Evolutionary conservation across 1,139 yeast species (phyloP).

Genomic region (Hemisphaericaspora lyxosophila): DNA sequence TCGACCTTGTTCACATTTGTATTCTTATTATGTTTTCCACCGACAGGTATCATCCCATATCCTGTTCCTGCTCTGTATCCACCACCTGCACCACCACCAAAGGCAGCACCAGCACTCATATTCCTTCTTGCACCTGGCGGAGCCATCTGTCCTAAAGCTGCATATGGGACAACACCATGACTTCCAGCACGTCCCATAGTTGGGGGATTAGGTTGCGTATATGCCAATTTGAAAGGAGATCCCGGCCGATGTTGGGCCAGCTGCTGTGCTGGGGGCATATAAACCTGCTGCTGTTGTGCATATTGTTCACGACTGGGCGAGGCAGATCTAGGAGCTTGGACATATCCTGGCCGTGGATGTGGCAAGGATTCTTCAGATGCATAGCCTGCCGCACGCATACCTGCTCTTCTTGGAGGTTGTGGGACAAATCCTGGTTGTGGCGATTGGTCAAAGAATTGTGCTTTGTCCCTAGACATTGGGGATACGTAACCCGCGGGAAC

Average conservation of each 20-base stretch:
- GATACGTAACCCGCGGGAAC: neutral
- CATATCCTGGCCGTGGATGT: slow-evolving; percentile 17
- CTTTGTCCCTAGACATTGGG: slow-evolving; percentile 1
- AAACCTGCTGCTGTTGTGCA: neutral
- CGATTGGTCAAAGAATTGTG: neutral
- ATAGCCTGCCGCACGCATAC: slow-evolving; percentile 2
- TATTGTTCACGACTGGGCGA: slow-evolving; percentile 1
- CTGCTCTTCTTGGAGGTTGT: neutral
- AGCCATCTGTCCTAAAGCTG: too few species aligned
- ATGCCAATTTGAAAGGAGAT: neutral
- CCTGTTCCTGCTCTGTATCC: slow-evolving; percentile 2
- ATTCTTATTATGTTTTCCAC: slow-evolving; percentile 36
- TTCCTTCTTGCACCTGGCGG: neutral
- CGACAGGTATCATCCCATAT: slow-evolving; percentile 36
- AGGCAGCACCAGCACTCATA: slow-evolving; percentile 1
- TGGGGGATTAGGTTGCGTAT: neutral
- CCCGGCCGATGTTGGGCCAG: neutral
- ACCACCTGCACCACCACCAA: neutral
- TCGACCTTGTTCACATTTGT: slow-evolving; percentile 36
- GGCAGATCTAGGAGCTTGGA: slow-evolving; percentile 3
- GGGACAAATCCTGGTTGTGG: slow-evolving; percentile 2
- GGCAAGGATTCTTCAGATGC: slow-evolving; percentile 9
- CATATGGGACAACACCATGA: neutral
- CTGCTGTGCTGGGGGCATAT: neutral
- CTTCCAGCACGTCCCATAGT: slow-evolving; percentile 1